phyloP scores from a whole-genome alignment of 2,329 filamentous ascomycete species.

The Knufia petricola region DNA sequence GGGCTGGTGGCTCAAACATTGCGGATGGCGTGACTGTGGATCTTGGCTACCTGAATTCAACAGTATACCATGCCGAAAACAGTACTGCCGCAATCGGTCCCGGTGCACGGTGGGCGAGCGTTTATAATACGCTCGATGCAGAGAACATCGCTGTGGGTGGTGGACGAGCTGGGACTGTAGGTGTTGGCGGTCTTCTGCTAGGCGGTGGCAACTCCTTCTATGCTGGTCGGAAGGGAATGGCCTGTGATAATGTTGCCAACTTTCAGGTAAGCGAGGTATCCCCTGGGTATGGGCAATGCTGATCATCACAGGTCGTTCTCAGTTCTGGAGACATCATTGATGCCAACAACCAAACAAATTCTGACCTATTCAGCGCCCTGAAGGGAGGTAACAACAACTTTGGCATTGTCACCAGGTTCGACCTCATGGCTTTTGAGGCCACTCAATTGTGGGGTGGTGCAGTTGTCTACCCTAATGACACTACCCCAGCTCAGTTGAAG shows the following conservation, averaged over 20 bases:
- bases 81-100: slow-evolving; percentile 26
- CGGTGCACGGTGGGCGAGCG: slow-evolving; percentile 29
- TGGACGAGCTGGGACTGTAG: slow-evolving; percentile 26
- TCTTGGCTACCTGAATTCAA: slow-evolving; percentile 25
- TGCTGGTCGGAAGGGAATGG: slow-evolving; percentile 17
- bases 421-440: neutral
- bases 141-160: slow-evolving; percentile 27
- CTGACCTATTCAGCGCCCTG: slow-evolving; percentile 35
- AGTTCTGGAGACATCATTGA: slow-evolving; percentile 31
- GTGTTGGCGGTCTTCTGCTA: slow-evolving; percentile 24
- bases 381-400: slow-evolving; percentile 35
- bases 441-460: neutral
- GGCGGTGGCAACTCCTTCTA: slow-evolving; percentile 22
- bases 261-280: slow-evolving; percentile 10
- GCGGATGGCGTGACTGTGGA: slow-evolving; percentile 32
- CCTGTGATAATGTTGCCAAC: slow-evolving; percentile 21
- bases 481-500: neutral
- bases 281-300: no score
- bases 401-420: slow-evolving; percentile 28
- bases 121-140: slow-evolving; percentile 28
- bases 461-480: neutral
- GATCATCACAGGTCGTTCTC: slow-evolving; percentile 24
- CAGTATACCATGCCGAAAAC: slow-evolving; percentile 25
- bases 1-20: slow-evolving; percentile 44
- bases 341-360: slow-evolving; percentile 26